Base-by-base conservation (phyloP, 116 monocot species). In the Zostera marina region DNA sequence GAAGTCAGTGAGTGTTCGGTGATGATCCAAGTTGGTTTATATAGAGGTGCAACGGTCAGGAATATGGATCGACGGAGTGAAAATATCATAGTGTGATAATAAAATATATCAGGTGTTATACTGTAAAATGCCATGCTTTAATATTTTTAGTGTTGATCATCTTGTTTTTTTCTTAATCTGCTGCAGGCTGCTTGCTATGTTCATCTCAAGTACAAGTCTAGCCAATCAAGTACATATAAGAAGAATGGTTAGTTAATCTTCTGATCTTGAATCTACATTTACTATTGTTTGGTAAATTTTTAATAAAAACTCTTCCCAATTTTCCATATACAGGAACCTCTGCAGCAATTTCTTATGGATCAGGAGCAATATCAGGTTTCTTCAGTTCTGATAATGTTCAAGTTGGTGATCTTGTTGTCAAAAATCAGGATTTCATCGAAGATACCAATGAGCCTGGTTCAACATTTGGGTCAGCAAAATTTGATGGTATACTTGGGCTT, bases 331-430 rank as follows among this genome's bases (percentile, higher is more conserved):
- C 65, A 94, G 94, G 94, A 21, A 84, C 73, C 59, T 62, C 84
- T 77, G 88, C 93, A 49, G 74, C 56, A 19, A 94, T 94, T 69
- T 81, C 62, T 15, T 94, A 88, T 75, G 93, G 93, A 15, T 81
- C 88, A 40, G 88, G 88, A 60, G 60, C 84, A 26, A 72, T 94
- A 51, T 57, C 93, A 46, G 93, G 93, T 47, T 84, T 77, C 75
- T 87, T 84, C 32, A 88, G 93, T 61, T 61, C 77, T 55, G 93
- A 94, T n/a, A n/a, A n/a, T n/a, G n/a, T n/a, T n/a, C n/a, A n/a
- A n/a, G n/a, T n/a, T n/a, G n/a, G n/a, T n/a, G 79, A 83, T 47
- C 74, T 86, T 63, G 52, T 75, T 26, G 82, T 90, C 17, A 79
- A 80, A 70, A 62, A 69, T 53, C 98, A 98, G 87, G 68, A 48